Percentiles rank a stretch among this genome's conserved stretches.
These are phyloP conservation scores for Plectosphaerella cucumerina DNA, from an alignment of 2,329 filamentous ascomycete genomes.

Conservation along the genomic window DNA sequence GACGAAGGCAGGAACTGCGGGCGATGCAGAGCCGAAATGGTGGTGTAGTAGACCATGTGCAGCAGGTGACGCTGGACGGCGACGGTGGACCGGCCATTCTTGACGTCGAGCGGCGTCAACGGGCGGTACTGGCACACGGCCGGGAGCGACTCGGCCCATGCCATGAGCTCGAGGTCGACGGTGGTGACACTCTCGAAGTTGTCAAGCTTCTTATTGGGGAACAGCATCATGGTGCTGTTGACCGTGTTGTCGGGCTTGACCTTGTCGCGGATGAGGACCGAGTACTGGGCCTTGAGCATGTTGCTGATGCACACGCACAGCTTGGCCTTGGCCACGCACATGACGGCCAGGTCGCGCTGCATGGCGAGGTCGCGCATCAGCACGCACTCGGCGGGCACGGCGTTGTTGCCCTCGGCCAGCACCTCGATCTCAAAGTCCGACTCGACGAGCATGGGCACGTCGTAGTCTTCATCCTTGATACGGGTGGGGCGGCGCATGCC, in stretches of 20 bases:
- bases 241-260: constrained; percentile 73
- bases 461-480: constrained; percentile 90
- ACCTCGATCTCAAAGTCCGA: constrained; percentile 77
- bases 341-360: constrained; percentile 74
- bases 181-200: constrained; percentile 73
- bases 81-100: constrained; percentile 55
- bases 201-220: constrained; percentile 83
- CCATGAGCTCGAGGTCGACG: constrained; percentile 74
- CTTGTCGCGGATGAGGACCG: constrained; percentile 80
- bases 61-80: constrained; percentile 77
- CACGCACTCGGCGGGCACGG: constrained; percentile 66
- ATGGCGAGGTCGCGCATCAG: constrained; percentile 66
- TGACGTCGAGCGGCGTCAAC: constrained; percentile 49
- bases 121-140: constrained; percentile 64
- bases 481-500: constrained; percentile 91
- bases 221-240: constrained; percentile 78
- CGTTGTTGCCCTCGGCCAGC: constrained; percentile 62
- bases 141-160: constrained; percentile 72
- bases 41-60: constrained; percentile 92
- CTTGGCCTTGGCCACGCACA: constrained; percentile 91
- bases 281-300: constrained; percentile 88
- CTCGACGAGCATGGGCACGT: constrained; percentile 84
- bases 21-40: constrained; percentile 83
- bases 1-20: constrained; percentile 83
- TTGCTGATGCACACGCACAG: constrained; percentile 85